phyloP scores from a whole-genome alignment of 2,329 filamentous ascomycete genomes.

The Colletotrichum noveboracense region DNA sequence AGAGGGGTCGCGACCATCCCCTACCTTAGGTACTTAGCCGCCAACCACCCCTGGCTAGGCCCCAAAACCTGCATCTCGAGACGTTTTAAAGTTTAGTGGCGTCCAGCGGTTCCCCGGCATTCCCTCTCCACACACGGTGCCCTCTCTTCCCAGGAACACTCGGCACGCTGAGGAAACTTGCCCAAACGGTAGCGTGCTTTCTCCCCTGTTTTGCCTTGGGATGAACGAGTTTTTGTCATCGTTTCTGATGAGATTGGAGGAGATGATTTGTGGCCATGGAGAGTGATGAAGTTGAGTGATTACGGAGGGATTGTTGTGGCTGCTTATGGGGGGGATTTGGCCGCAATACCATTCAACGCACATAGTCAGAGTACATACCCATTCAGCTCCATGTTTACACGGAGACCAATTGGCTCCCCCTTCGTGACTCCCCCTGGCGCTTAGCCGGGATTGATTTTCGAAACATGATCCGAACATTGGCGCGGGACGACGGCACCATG shows the following conservation, averaged over 20 bases:
- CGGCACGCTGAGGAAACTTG: neutral
- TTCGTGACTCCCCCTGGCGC: neutral
- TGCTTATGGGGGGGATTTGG: neutral
- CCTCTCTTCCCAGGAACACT: neutral
- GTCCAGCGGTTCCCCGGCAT: neutral
- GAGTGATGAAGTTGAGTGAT: too few species aligned
- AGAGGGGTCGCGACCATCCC: neutral
- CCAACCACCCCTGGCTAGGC: neutral
- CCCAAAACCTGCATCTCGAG: constrained; percentile 1
- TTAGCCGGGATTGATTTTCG: neutral
- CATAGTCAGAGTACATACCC: neutral
- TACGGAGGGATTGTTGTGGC: neutral
- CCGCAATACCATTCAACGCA: neutral
- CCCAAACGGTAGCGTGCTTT: neutral
- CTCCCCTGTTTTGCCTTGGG: neutral
- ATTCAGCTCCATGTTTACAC: neutral
- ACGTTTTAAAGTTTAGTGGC: constrained; percentile 16
- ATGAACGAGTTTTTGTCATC: neutral
- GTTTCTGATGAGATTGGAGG: neutral
- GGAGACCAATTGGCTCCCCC: neutral
- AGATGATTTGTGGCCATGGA: neutral
- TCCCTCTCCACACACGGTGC: neutral
- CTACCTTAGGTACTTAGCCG: neutral
- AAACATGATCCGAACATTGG: constrained; percentile 11
- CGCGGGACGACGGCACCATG: neutral